These are phyloP conservation scores for Mediolabrus comicus DNA, from an alignment of 108 stramenopile species.

Conservation along the genomic window DNA sequence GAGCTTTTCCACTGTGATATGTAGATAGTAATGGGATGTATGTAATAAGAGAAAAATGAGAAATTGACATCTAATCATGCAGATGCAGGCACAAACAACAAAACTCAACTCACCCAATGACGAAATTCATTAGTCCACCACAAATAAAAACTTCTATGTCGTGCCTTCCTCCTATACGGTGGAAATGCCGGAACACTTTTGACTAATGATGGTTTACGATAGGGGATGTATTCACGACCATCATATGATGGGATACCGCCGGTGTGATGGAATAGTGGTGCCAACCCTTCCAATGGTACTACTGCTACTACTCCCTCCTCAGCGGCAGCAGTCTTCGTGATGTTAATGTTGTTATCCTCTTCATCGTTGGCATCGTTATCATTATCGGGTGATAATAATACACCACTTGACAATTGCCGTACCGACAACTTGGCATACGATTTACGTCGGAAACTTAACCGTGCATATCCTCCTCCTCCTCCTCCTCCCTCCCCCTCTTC, in stretches of 20 bases:
- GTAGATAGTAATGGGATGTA: neutral
- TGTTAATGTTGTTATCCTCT: too few relatives aligned
- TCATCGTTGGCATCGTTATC: neutral
- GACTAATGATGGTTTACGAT: slow-evolving; percentile 24
- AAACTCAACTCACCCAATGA: too few relatives aligned
- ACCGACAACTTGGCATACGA: neutral
- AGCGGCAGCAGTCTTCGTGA: neutral
- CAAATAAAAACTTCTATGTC: slow-evolving; percentile 35
- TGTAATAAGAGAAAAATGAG: neutral
- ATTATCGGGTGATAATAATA: neutral
- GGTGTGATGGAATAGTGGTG: slow-evolving; percentile 18
- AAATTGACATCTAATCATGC: neutral
- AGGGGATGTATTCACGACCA: slow-evolving; percentile 8
- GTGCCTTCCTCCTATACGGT: slow-evolving; percentile 32
- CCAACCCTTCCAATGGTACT: slow-evolving; percentile 28
- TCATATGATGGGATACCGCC: slow-evolving; percentile 20
- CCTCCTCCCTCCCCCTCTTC: too few relatives aligned
- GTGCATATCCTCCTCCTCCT: neutral
- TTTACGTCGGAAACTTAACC: neutral
- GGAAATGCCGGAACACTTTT: slow-evolving; percentile 36
- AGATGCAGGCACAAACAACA: too few relatives aligned
- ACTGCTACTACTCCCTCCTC: neutral
- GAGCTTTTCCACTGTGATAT: slow-evolving; percentile 84
- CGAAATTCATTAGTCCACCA: slow-evolving; percentile 50
- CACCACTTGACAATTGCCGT: neutral